phyloP scores from a whole-genome alignment of 2,329 filamentous ascomycete species.

The Chrysoporthe deuterocubensis region DNA sequence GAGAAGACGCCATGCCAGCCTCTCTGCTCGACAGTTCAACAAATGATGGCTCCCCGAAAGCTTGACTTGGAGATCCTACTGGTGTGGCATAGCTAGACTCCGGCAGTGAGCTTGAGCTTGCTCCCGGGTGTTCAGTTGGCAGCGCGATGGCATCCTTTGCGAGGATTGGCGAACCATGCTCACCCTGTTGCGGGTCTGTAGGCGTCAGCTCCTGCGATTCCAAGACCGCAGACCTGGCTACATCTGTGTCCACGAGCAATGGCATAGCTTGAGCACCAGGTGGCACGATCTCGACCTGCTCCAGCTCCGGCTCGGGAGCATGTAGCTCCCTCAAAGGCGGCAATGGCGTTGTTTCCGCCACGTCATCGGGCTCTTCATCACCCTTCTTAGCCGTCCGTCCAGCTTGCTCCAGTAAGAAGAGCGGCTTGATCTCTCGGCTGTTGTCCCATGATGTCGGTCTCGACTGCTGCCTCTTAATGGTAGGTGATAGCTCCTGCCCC shows the following conservation, averaged over 20 bases:
- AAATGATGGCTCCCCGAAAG: background rate
- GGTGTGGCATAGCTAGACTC: slow-evolving; percentile 27
- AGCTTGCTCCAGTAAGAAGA: slow-evolving; percentile 77
- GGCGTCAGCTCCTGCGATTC: slow-evolving; percentile 72
- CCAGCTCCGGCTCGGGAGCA: slow-evolving; percentile 38
- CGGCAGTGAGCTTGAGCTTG: slow-evolving; percentile 17
- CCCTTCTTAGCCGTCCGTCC: slow-evolving; percentile 35
- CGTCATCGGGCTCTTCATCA: slow-evolving; percentile 39
- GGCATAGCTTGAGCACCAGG: slow-evolving; percentile 8
- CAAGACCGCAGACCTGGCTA: slow-evolving; percentile 49
- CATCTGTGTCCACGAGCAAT: slow-evolving; percentile 48
- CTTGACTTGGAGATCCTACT: slow-evolving; percentile 17
- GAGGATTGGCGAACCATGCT: slow-evolving; percentile 2
- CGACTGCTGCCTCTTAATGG: slow-evolving; percentile 29
- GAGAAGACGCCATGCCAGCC: background rate
- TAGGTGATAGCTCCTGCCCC: slow-evolving; percentile 13
- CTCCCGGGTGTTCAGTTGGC: background rate
- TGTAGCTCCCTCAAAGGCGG: slow-evolving; percentile 41
- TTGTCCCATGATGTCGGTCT: slow-evolving; percentile 66
- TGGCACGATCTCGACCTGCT: slow-evolving; percentile 36
- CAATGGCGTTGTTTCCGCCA: slow-evolving; percentile 50
- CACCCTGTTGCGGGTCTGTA: slow-evolving; percentile 36
- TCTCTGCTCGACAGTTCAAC: slow-evolving; percentile 3
- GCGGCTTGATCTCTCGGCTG: slow-evolving; percentile 74
- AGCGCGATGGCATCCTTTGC: slow-evolving; percentile 1